Percentiles rank a stretch among this genome's conserved stretches.
These are phyloP conservation scores for Citrus sp. DNA, from an alignment of 345 rosid genomes.

Conservation along the genomic window DNA sequence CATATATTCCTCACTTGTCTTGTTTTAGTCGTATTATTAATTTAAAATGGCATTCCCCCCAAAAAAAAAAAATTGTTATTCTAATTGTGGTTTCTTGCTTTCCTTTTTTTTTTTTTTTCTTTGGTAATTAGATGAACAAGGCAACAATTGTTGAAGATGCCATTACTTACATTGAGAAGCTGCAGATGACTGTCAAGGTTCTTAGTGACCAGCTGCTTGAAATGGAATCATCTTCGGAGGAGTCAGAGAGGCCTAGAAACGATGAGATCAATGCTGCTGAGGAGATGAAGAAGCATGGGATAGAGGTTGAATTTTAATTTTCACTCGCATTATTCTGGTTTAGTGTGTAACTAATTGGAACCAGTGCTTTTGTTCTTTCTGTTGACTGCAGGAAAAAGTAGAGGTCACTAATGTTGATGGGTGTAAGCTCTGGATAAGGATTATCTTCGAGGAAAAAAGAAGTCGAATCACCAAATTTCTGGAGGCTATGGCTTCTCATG, in stretches of 20 bases:
- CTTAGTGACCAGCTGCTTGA: conserved; percentile 56
- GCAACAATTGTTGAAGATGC: conserved; percentile 83
- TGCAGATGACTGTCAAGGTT: conserved; percentile 40
- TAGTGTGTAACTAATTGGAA: not conserved
- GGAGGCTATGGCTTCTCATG: conserved; percentile 49
- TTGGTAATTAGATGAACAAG: conserved; percentile 60
- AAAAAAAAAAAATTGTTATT: not conserved
- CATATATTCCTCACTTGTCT: conserved; percentile 1
- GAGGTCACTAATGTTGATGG: conserved; percentile 46
- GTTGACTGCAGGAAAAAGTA: conserved; percentile 50
- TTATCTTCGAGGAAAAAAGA: conserved; percentile 46
- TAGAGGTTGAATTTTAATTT: conserved; percentile 40
- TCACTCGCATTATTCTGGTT: no score
- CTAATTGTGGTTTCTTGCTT: not conserved
- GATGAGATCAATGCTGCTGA: conserved; percentile 29
- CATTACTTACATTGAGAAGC: conserved; percentile 63
- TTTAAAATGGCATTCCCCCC: not conserved
- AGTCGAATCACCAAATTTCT: conserved; percentile 58
- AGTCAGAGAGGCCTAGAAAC: conserved; percentile 12
- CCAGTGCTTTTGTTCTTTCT: not conserved
- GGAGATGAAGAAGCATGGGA: conserved; percentile 40
- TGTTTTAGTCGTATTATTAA: not conserved
- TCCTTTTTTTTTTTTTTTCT: not conserved
- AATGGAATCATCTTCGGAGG: conserved; percentile 42
- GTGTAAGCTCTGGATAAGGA: conserved; percentile 67